A percentile compares a stretch with the other conserved stretches of the same genome.
Conservation (phyloP, 495 filamentous ascomycete genomes). For the Annulohypoxylon nitens region DNA sequence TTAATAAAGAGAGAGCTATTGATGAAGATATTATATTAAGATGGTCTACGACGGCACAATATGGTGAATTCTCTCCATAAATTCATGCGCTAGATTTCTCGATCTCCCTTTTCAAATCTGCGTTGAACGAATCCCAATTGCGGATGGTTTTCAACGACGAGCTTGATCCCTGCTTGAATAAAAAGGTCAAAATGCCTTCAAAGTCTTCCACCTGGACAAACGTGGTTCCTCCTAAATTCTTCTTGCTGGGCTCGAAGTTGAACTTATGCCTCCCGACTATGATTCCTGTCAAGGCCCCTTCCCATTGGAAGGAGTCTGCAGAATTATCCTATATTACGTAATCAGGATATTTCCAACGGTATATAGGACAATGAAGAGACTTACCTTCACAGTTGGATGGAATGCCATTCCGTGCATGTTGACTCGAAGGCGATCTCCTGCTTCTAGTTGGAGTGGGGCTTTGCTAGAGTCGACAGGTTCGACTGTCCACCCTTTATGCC, state of each 20-base stretch:
- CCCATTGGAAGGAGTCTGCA: not conserved
- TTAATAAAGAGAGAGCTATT: too few species aligned
- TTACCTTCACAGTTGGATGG: slow-evolving; percentile 3
- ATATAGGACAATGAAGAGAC: not conserved
- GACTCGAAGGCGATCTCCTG: slow-evolving; percentile 1
- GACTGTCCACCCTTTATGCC: slow-evolving; percentile 1
- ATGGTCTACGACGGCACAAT: too few species aligned
- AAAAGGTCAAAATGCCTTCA: not conserved
- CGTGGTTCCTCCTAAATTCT: not conserved
- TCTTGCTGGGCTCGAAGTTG: not conserved
- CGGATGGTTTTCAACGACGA: not conserved
- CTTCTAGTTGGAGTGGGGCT: not conserved
- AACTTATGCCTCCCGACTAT: not conserved
- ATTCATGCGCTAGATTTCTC: not conserved
- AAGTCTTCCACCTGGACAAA: not conserved
- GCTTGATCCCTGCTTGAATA: not conserved
- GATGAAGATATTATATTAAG: too few species aligned
- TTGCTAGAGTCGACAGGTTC: not conserved
- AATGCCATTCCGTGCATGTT: slow-evolving; percentile 2
- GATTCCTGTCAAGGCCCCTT: not conserved
- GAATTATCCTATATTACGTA: not conserved
- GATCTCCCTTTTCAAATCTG: not conserved
- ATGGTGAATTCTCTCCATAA: too few species aligned
- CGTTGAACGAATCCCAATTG: slow-evolving; percentile 1
- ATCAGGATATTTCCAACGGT: not conserved